These are phyloP conservation scores for Fusarium lateritium DNA, from an alignment of 2,329 filamentous ascomycete genomes.

Conservation along the genomic window DNA sequence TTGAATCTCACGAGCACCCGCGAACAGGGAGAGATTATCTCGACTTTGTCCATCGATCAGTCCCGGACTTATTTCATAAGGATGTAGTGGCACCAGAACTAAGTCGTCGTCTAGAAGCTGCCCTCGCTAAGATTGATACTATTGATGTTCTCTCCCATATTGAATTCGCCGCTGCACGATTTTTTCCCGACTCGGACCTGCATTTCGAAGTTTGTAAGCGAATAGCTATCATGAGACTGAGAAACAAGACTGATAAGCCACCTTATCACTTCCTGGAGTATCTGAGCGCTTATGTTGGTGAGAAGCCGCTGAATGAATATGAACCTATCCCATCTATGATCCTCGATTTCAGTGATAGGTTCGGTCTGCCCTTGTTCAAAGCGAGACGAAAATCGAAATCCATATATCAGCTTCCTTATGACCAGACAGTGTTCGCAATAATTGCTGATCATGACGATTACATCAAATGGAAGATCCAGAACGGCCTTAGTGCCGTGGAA, in stretches of 20 bases:
- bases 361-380: too few relatives aligned
- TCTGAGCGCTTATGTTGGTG: too few relatives aligned
- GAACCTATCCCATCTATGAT: too few relatives aligned
- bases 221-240: neutral
- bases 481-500: too few relatives aligned
- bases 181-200: neutral
- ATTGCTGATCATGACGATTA: too few relatives aligned
- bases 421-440: too few relatives aligned
- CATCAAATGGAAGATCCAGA: too few relatives aligned
- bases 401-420: too few relatives aligned
- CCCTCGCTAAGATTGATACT: rapidly evolving
- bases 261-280: neutral
- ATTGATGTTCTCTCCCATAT: neutral
- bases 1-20: neutral
- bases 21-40: neutral
- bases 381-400: too few relatives aligned
- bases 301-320: too few relatives aligned
- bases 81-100: rapidly evolving
- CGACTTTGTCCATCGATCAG: neutral
- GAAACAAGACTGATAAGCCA: rapidly evolving
- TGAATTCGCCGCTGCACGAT: neutral
- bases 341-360: too few relatives aligned
- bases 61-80: neutral
- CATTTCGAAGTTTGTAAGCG: rapidly evolving
- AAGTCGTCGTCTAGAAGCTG: neutral